These are phyloP conservation scores for Puccinia polysora DNA, from an alignment of 1,284 basidiomycete species.

Conservation along the genomic window DNA sequence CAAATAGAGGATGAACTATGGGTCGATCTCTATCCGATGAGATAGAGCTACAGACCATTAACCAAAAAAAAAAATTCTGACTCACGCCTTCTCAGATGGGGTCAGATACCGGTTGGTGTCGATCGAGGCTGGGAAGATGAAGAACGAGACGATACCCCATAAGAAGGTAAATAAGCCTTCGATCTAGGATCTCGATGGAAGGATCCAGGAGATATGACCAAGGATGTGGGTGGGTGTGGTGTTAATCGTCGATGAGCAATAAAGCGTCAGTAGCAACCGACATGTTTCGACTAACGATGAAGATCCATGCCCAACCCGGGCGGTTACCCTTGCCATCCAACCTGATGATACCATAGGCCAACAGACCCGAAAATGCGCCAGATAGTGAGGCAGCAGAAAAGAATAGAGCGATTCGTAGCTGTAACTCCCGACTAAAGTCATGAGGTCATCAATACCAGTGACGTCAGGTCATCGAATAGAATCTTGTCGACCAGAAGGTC, in stretches of 20 bases:
- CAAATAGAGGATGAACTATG: neutral
- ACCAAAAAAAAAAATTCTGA: neutral
- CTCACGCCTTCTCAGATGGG: neutral
- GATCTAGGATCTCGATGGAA: neutral
- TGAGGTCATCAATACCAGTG: neutral
- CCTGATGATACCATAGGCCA: slow-evolving; percentile 12
- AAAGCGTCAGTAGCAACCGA: no score
- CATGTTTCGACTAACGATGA: slow-evolving; percentile 11
- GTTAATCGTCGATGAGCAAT: no score
- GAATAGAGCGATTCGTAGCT: slow-evolving; percentile 25
- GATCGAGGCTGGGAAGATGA: slow-evolving; percentile 17
- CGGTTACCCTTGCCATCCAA: slow-evolving; percentile 5
- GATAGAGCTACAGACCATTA: neutral
- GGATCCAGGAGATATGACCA: neutral
- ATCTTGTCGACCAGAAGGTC: neutral
- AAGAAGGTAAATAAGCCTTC: slow-evolving; percentile 21
- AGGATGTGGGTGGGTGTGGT: neutral
- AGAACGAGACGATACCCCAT: neutral
- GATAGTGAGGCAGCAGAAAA: slow-evolving; percentile 10
- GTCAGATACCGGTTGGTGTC: neutral
- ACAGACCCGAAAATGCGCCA: slow-evolving; percentile 26
- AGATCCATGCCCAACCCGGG: slow-evolving; percentile 33
- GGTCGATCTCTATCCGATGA: neutral
- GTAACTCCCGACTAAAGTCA: slow-evolving; percentile 11
- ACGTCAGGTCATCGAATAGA: neutral